Conservation (phyloP, 2,329 filamentous ascomycete species). For the Tolypocladium sp. region DNA sequence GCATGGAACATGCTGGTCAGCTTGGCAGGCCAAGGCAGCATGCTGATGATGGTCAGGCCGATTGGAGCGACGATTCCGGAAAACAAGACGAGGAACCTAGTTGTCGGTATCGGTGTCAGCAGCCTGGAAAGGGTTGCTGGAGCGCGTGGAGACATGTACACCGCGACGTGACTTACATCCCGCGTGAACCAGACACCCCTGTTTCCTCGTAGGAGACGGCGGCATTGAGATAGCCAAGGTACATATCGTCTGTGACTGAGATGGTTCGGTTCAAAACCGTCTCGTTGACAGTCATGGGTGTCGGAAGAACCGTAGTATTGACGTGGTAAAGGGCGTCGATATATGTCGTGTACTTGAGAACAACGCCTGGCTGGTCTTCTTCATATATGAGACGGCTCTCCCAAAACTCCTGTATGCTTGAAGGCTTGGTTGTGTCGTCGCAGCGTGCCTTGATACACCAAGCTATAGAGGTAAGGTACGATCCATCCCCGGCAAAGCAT, state of each 20-base stretch:
- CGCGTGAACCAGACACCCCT: background rate
- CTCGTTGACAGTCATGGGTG: background rate
- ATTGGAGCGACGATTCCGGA: background rate
- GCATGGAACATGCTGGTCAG: constrained; percentile 11
- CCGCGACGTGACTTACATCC: background rate
- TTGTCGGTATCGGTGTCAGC: background rate
- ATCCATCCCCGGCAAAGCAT: background rate
- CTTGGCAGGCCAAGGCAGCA: constrained; percentile 4
- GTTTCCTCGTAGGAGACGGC: background rate
- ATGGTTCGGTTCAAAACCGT: background rate
- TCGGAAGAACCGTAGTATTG: background rate
- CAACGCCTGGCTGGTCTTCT: background rate
- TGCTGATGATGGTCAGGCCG: background rate
- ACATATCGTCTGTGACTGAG: background rate
- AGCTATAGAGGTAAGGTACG: background rate
- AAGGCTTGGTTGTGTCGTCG: background rate
- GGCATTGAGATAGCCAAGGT: background rate
- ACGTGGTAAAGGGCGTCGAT: background rate
- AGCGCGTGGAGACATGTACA: background rate
- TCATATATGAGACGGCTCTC: background rate
- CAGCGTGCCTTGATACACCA: background rate
- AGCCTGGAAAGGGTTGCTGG: background rate
- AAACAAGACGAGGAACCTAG: background rate
- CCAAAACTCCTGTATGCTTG: background rate
- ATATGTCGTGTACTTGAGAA: background rate